These are phyloP conservation scores for Uronychia setigera DNA, from an alignment of 73 alveolate genomes.

Conservation along the genomic window DNA sequence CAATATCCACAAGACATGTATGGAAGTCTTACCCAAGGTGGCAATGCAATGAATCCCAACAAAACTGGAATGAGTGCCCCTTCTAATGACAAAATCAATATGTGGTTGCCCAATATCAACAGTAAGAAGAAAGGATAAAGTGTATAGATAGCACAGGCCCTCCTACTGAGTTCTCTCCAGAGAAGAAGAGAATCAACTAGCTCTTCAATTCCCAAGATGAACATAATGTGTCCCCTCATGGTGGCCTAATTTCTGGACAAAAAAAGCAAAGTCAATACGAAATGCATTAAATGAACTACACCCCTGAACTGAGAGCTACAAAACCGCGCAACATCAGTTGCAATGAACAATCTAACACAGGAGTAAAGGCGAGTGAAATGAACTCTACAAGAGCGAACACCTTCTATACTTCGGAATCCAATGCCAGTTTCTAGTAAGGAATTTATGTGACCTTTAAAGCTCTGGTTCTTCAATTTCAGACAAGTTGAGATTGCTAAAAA, in stretches of 20 bases:
- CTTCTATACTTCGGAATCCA: not conserved
- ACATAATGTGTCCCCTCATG: not conserved
- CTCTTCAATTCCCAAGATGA: too few species aligned
- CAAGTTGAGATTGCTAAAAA: not conserved
- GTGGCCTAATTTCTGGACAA: not conserved
- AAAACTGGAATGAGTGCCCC: not conserved
- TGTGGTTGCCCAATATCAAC: not conserved
- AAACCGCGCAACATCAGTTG: not conserved
- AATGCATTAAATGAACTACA: not conserved
- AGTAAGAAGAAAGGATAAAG: not conserved
- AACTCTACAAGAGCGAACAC: not conserved
- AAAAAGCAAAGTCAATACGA: not conserved
- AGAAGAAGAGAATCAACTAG: too few species aligned
- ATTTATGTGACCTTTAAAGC: not conserved
- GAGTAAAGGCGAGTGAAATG: not conserved
- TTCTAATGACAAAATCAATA: not conserved
- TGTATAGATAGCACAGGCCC: not conserved
- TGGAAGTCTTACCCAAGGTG: not conserved
- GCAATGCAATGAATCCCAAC: not conserved
- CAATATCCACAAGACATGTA: not conserved
- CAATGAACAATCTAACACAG: not conserved
- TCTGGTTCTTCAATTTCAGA: not conserved
- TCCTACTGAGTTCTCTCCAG: not conserved
- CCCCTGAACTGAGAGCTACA: not conserved
- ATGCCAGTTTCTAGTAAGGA: conserved; percentile 2